Base-by-base conservation (phyloP, 2,329 filamentous ascomycete species). In the Xylaria multiplex region DNA sequence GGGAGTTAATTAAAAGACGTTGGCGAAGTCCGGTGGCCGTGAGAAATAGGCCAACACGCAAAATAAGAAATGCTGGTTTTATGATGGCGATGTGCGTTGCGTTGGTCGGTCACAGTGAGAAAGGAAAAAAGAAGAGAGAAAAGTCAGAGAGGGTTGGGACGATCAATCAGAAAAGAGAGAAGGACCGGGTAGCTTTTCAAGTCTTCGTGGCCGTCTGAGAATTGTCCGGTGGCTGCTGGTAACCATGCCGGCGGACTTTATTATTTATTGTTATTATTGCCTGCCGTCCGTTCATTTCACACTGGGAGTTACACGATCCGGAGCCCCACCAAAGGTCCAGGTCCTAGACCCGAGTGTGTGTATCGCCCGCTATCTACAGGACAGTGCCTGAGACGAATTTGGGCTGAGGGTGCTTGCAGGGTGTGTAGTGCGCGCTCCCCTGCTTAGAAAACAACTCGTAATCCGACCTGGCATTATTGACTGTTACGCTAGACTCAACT, bases 1-100 rank as follows among this genome's bases (percentile, higher is more conserved):
- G 35, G 11, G 35, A 37, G 35, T 37, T 13, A 37, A 32, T 27
- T 14, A n/a, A 9, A 35, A 32, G 16, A 46, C 8, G 37, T 62
- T 66, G 63, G 62, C 48, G 62, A 71, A 71, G 68, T 70, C 66
- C 68, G 71, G 49, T 11, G 42, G 45, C 35, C 24, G 55, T 58
- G 24, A 49, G 22, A 32, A 30, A 43, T 49, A 40, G 22, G 19
- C 9, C 35, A 32, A 19, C 11, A 45, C 32, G 46, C 16, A 49
- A 35, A n/a, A 24, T 27, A 40, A 35, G 16, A 49, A 16, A 42
- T 49, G 43, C 22, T 14, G 30, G 22, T 48, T 43, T 37, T 14
- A 22, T 27, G 9, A 40, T 7, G 24, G 22, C 30, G 52, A 56
- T 13, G 6, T 3, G 45, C 19, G n/a, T 14, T 37, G 24, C 42